These are phyloP conservation scores for Fusarium mexicanum DNA, from an alignment of 2,329 filamentous ascomycete species.

Conservation along the genomic window DNA sequence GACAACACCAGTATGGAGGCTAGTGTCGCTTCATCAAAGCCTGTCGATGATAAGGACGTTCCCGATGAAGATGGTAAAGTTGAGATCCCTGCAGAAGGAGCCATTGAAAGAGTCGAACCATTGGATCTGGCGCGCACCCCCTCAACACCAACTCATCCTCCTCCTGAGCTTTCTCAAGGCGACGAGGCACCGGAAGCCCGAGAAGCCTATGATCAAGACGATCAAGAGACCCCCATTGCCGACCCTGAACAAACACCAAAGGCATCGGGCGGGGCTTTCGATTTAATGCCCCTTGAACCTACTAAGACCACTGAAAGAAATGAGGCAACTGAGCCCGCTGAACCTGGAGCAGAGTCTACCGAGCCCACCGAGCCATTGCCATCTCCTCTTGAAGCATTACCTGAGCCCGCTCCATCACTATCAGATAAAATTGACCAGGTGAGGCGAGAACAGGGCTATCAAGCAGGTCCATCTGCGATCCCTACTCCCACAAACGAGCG, in stretches of 20 bases:
- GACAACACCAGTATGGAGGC: conserved; percentile 47
- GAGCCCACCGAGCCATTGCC: conserved; percentile 15
- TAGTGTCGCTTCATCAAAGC: conserved; percentile 43
- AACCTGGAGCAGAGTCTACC: neutral
- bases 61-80: conserved; percentile 46
- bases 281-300: neutral
- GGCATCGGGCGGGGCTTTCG: conserved; percentile 21
- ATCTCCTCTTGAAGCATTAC: conserved; percentile 27
- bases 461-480: conserved; percentile 45
- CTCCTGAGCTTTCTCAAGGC: conserved; percentile 11
- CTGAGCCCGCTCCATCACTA: conserved; percentile 41
- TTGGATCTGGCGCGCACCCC: conserved; percentile 59
- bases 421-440: conserved; percentile 62
- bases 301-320: neutral
- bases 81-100: conserved; percentile 45
- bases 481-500: conserved; percentile 46
- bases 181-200: conserved; percentile 2
- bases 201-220: neutral
- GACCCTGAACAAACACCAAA: conserved; percentile 39
- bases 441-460: conserved; percentile 57
- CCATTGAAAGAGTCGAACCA: conserved; percentile 59
- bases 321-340: neutral
- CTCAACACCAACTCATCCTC: conserved; percentile 33
- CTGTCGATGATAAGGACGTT: conserved; percentile 35
- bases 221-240: conserved; percentile 20